Evolutionary conservation across 805 yeast species (phyloP), one percentile per base, ranked within the genome.

Genomic region (Ogataea haglerorum): DNA sequence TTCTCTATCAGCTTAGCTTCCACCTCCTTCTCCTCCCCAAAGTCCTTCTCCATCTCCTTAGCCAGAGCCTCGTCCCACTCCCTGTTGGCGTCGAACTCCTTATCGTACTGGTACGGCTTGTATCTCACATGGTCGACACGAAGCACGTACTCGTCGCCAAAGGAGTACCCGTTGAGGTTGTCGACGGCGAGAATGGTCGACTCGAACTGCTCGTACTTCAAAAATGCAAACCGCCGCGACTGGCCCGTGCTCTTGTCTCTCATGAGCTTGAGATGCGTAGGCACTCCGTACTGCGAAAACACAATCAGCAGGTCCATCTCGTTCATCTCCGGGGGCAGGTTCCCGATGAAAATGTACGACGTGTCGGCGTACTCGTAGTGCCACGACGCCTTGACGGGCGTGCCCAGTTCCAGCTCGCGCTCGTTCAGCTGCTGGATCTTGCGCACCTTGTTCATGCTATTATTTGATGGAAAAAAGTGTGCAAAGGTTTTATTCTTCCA

Each of bases 231-330:
- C 6, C 95, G 93, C 40, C 72, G 70, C 2, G 87, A 78, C 40
- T 73, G 73, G 2, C 88, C 87, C 0, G 83, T 72, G 3, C 69
- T 74, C 42, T 67, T 69, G 54, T 87, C 91, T 43, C 91, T 72
- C 18, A 77, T 73, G 37, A 90, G 65, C 37, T 81, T 77, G 25
- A 91, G 57, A 51, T 84, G 85, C 0, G 84, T 82, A 0, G 96
- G 96, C 14, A 80, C 73, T 0, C 98, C 98, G 60, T 76, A 91
- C 56, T 91, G 97, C 2, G 95, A 84, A 58, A 91, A 91, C 23
- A 90, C 76, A 0, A 79, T 73, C 6, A 89, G 54, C 0, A 91
- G 60, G 57, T 91, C 97, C 34, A 80, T 78, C 56, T 88, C 96
- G 7, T 77, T 78, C 19, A 88, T 58, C 23, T 76, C 76, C 12